Percentiles rank a stretch among this genome's conserved stretches.
These are phyloP conservation scores for Boletellus deceptivus DNA, from an alignment of 1,284 basidiomycete genomes.

Conservation along the genomic window DNA sequence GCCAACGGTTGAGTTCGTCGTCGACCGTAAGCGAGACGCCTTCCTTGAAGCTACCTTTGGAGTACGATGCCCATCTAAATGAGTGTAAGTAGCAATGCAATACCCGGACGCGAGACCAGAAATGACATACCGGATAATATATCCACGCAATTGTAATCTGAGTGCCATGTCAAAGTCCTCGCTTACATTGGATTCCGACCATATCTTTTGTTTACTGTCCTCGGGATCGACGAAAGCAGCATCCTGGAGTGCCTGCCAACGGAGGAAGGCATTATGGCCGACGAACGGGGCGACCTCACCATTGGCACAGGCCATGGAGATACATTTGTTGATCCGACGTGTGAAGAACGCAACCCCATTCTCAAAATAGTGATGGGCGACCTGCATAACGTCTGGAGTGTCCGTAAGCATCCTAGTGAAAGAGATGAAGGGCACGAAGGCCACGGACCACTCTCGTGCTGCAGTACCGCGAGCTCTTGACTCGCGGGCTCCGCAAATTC, in stretches of 20 bases:
- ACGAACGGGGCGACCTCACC: slow-evolving; percentile 85
- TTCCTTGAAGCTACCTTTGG: slow-evolving; percentile 79
- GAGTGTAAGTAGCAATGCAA: background rate
- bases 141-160: slow-evolving; percentile 45
- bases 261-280: slow-evolving; percentile 85
- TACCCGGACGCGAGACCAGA: slow-evolving; percentile 4
- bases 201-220: slow-evolving; percentile 66
- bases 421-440: slow-evolving; percentile 4
- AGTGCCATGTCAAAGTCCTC: slow-evolving; percentile 89
- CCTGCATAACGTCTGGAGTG: slow-evolving; percentile 74
- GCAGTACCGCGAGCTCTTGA: slow-evolving; percentile 75
- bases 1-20: slow-evolving; percentile 82
- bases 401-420: slow-evolving; percentile 8
- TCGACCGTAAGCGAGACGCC: slow-evolving; percentile 83
- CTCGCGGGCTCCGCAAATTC: slow-evolving; percentile 66
- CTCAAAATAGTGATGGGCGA: slow-evolving; percentile 84
- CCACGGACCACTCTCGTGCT: slow-evolving; percentile 68
- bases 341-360: slow-evolving; percentile 85
- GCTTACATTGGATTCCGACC: slow-evolving; percentile 82
- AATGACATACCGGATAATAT: slow-evolving; percentile 13
- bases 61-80: slow-evolving; percentile 78
- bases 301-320: slow-evolving; percentile 73
- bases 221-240: slow-evolving; percentile 63
- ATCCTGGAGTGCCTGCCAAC: slow-evolving; percentile 84
- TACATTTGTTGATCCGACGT: slow-evolving; percentile 72